Conservation (phyloP, 805 yeast species). For the Metschnikowia matae region DNA sequence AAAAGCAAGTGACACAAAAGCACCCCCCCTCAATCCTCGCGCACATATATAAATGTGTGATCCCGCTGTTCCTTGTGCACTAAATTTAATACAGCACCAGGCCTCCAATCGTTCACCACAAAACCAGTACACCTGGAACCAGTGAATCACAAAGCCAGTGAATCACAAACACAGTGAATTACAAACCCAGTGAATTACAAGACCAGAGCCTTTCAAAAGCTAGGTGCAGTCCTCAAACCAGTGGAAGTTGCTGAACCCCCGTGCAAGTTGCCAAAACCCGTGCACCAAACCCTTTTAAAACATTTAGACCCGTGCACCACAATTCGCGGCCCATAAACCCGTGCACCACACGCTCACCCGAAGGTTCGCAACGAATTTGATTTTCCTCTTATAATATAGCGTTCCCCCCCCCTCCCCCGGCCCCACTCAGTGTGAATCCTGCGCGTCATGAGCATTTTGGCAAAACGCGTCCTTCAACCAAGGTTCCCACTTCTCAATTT, state of each 20-base stretch:
- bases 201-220: too few relatives aligned
- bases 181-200: neutral
- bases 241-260: neutral
- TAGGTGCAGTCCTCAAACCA: neutral
- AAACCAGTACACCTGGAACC: neutral
- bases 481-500: neutral
- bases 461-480: constrained; percentile 1
- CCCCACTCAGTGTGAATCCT: neutral
- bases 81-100: too few relatives aligned
- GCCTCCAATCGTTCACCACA: too few relatives aligned
- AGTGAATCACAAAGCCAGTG: neutral
- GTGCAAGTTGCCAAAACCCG: neutral
- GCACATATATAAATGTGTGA: neutral
- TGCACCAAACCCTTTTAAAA: neutral
- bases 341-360: too few relatives aligned
- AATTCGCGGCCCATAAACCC: too few relatives aligned
- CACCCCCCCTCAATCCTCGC: neutral
- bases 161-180: neutral
- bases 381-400: too few relatives aligned
- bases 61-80: neutral
- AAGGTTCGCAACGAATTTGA: too few relatives aligned
- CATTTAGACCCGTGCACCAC: too few relatives aligned
- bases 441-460: constrained; percentile 3
- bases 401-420: too few relatives aligned
- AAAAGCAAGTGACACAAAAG: constrained; percentile 4